Conservation (phyloP, 2,329 filamentous ascomycete species). For the Aspergillus quadricinctus region DNA sequence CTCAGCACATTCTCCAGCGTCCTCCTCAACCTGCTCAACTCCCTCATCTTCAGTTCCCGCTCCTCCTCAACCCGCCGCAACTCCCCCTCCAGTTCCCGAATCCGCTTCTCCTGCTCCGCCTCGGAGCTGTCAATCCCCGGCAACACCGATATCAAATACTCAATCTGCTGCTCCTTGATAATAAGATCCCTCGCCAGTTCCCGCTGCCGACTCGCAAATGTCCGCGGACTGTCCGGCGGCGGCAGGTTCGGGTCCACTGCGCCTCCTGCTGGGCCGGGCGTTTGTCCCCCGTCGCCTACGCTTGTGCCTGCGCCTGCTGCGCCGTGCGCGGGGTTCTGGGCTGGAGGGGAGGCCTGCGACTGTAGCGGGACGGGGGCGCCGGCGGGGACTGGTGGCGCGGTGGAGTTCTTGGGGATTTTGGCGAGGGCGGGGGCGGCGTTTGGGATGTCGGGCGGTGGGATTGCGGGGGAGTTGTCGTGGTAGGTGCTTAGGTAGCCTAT, state of each 20-base stretch:
- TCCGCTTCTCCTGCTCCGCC: slow-evolving; percentile 42
- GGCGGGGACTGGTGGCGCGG: slow-evolving; percentile 31
- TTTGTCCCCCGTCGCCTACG: slow-evolving; percentile 11
- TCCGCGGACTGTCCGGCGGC: slow-evolving; percentile 37
- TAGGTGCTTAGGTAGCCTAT: slow-evolving; percentile 46
- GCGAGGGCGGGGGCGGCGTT: slow-evolving; percentile 35
- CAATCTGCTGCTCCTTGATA: slow-evolving; percentile 49
- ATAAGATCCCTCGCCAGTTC: slow-evolving; percentile 48
- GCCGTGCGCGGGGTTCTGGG: slow-evolving; percentile 13
- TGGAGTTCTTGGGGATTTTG: slow-evolving; percentile 39
- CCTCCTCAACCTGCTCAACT: slow-evolving; percentile 39
- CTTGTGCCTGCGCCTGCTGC: slow-evolving; percentile 14
- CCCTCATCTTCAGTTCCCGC: slow-evolving; percentile 37
- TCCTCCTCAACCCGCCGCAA: slow-evolving; percentile 42
- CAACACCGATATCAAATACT: slow-evolving; percentile 43
- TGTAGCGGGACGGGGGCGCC: slow-evolving; percentile 18
- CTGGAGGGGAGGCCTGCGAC: slow-evolving; percentile 12
- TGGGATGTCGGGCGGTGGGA: slow-evolving; percentile 26
- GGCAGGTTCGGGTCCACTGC: slow-evolving; percentile 24
- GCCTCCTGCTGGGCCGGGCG: slow-evolving; percentile 15
- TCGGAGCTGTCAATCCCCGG: slow-evolving; percentile 44
- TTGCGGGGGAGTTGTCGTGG: slow-evolving; percentile 42
- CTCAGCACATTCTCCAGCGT: slow-evolving; percentile 42
- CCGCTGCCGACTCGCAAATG: slow-evolving; percentile 42
- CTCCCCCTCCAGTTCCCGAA: slow-evolving; percentile 41